Conservation (phyloP, 768 basidiomycete species). For the Serpula lacrymans region DNA sequence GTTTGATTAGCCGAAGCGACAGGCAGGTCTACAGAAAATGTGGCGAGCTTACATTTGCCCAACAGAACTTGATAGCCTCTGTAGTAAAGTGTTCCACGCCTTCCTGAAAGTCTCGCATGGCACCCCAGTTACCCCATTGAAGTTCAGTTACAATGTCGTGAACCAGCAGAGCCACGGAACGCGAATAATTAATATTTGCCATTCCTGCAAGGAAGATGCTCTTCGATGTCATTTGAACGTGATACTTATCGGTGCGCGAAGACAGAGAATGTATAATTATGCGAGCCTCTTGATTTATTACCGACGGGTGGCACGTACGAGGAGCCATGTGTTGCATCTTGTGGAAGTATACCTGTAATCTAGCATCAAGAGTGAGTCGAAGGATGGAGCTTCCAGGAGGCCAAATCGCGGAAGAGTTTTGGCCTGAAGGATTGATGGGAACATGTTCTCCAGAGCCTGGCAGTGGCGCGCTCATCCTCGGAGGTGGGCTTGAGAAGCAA, state of each 20-base stretch:
- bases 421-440: not conserved
- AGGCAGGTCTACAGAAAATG: not conserved
- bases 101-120: not conserved
- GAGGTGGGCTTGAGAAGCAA: too few relatives aligned
- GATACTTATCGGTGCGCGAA: not conserved
- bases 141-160: constrained; percentile 3
- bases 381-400: not conserved
- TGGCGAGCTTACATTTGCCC: not conserved
- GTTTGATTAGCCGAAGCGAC: not conserved
- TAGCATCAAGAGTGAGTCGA: not conserved
- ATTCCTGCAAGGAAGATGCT: constrained; percentile 1
- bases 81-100: not conserved
- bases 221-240: not conserved
- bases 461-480: not conserved
- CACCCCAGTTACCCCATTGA: not conserved
- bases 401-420: not conserved
- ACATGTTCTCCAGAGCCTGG: not conserved
- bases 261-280: constrained; percentile 1
- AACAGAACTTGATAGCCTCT: not conserved
- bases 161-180: constrained; percentile 4
- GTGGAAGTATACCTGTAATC: constrained; percentile 2
- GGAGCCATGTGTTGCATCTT: not conserved
- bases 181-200: not conserved
- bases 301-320: constrained; percentile 2
- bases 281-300: constrained; percentile 2